Base-by-base conservation (phyloP, 305 asterid species). In the Fraxinus baroniana region DNA sequence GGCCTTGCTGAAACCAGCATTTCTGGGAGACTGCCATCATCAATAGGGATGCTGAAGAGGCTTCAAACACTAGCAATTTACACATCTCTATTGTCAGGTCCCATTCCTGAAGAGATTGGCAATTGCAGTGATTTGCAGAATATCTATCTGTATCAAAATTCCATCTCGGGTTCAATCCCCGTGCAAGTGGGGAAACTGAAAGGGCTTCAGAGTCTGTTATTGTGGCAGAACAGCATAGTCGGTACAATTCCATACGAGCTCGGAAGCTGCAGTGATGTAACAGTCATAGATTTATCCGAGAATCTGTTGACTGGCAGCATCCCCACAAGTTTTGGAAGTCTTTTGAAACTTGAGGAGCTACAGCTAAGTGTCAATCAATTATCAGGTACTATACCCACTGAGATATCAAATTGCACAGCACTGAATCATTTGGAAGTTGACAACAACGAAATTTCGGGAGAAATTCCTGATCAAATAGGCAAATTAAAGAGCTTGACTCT, bases 1-100 rank as follows among this genome's bases (percentile, higher is more conserved):
- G 99, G 99, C 85, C 89, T 96, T 3, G 98, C 99, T 0, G 99
- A 94, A 74, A 93, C 99, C 20, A 70, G 94, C 86, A 88, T 96
- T 78, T 91, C 98, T 1, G 98, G 99, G 36, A 85, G 85, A 15
- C 79, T 96, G n/a, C 99, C 98, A 7, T 66, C 92, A 10, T 81
- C 98, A 5, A 90, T 96, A 49, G 98, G 98, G 37, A 85, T 39
- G 87, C 87, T 96, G 88, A 91, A 89, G 82, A 91, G 76, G 87
- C 91, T 96, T 66, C 95, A 94, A 74, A 96, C 98, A 0, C 82
- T 96, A 0, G 98, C 99, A 24, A 91, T 94, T 8, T 94, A 96
- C 71, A 94, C 99, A 0, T 87, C 97, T 22, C 79, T 87, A 3
- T 86, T 96, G 37, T 90, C 98, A 17, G 98, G 99, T 10, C 89